phyloP scores from a whole-genome alignment of 495 filamentous ascomycete genomes.

The Penicillium soppii region DNA sequence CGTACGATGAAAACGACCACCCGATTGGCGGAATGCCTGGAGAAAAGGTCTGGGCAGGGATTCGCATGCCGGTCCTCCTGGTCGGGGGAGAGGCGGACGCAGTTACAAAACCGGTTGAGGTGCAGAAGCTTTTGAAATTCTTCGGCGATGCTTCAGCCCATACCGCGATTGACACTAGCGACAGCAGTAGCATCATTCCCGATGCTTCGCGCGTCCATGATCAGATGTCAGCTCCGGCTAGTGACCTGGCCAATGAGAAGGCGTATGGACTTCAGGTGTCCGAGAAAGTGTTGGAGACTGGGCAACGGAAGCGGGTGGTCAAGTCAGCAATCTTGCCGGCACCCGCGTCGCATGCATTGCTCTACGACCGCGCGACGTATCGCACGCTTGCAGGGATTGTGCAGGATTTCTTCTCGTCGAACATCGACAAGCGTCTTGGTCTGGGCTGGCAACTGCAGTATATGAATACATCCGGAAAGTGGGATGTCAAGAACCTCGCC shows the following conservation, averaged over 20 bases:
- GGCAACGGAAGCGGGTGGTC: slow-evolving; percentile 49
- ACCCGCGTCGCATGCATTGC: slow-evolving; percentile 79
- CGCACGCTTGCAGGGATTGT: slow-evolving; percentile 78
- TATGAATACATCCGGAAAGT: slow-evolving; percentile 85
- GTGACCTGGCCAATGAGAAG: slow-evolving; percentile 25
- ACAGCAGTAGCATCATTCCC: slow-evolving; percentile 42
- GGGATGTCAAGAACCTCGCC: slow-evolving; percentile 94
- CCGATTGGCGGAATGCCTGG: slow-evolving; percentile 67
- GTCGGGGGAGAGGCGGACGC: slow-evolving; percentile 75
- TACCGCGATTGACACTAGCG: slow-evolving; percentile 37
- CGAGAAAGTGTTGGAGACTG: slow-evolving; percentile 21
- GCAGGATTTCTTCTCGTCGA: slow-evolving; percentile 71
- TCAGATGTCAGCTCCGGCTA: slow-evolving; percentile 12
- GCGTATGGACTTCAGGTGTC: slow-evolving; percentile 22
- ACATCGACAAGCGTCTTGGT: slow-evolving; percentile 74
- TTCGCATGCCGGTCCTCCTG: slow-evolving; percentile 72
- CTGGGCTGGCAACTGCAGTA: slow-evolving; percentile 89
- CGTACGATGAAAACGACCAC: slow-evolving; percentile 43
- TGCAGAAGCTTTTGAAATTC: slow-evolving; percentile 65
- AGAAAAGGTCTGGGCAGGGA: slow-evolving; percentile 66
- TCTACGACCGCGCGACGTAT: slow-evolving; percentile 75
- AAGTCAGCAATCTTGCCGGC: slow-evolving; percentile 70
- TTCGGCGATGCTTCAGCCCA: slow-evolving; percentile 40
- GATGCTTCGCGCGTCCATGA: slow-evolving; percentile 45
- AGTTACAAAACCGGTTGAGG: slow-evolving; percentile 67